Base-by-base conservation (phyloP, 129 eudicot species). In the Centrapalus pauciflorus region DNA sequence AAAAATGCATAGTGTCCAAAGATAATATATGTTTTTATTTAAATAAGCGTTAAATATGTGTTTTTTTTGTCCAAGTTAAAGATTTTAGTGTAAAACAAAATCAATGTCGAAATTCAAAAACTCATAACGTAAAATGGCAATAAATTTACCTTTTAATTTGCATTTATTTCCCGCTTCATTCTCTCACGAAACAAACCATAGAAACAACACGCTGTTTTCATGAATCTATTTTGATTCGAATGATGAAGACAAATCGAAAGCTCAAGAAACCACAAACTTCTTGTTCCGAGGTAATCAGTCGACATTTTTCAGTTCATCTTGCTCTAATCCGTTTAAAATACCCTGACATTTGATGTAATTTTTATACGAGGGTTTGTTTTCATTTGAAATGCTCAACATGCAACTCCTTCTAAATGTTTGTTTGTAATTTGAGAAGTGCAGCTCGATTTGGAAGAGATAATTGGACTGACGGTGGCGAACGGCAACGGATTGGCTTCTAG, bases 381-480 rank as follows among this genome's bases (percentile, higher is more conserved):
- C 7, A 33, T 49, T 2, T 46, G 51, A 51, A n/a, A 23, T 68
- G 54, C 56, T 43, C 57, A 12, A 57, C 17, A 5, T 29, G 32
- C 23, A 29, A 24, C 46, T 45, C 46, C 23, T 4, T 41, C 54
- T 3, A 20, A 7, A 17, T 20, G 64, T 38, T 63, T 16, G 26
- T 49, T 69, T 46, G 41, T 52, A 33, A 69, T 66, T 63, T 71
- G 26, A 23, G 30, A 55, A 62, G 57, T 72, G 82, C 77, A 87
- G 95, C 63, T 87, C 33, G 66, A 76, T 55, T 79, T 84, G 70
- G 90, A 87, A 76, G 95, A 87, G 43, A 49, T 84, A 20, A 79
- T 87, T 9, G 90, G 95, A 3, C 66, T 84, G 69, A 87, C 95
- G 13, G 77, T 78, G 28, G 79, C 77, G 56, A 84, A 84, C 67